Evolutionary conservation across 2,329 filamentous ascomycete species (phyloP).

Genomic region (Trichoderma sp.): DNA sequence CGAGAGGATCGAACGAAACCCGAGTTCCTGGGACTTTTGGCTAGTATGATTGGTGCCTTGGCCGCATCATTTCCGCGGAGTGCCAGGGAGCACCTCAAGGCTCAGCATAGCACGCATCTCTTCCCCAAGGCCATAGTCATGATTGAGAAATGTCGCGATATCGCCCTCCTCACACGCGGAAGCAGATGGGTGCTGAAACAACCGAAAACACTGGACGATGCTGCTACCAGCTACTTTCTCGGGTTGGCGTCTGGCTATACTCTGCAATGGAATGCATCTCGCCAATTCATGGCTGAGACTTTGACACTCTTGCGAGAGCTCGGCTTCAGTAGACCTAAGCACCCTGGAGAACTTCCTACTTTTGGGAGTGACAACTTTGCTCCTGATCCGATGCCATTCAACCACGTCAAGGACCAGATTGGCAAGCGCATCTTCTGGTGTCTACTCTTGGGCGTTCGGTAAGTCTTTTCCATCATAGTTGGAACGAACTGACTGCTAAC

Average conservation of each 20-base stretch:
- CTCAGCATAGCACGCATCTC: constrained; percentile 63
- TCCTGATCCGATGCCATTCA: constrained; percentile 55
- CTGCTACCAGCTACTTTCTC: constrained; percentile 77
- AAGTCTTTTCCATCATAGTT: constrained; percentile 32
- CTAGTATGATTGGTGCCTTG: constrained; percentile 74
- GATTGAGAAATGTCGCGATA: constrained; percentile 70
- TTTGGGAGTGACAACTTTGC: constrained; percentile 48
- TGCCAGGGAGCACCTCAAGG: constrained; percentile 69
- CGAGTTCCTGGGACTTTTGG: constrained; percentile 70
- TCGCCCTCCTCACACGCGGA: constrained; percentile 70
- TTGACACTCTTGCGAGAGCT: constrained; percentile 70
- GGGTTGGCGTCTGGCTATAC: constrained; percentile 69
- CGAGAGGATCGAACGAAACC: constrained; percentile 69
- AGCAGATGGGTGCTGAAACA: constrained; percentile 53
- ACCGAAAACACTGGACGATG: constrained; percentile 55
- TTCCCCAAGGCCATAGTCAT: constrained; percentile 72
- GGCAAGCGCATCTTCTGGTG: constrained; percentile 85
- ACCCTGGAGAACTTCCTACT: constrained; percentile 43
- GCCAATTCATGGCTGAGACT: constrained; percentile 73
- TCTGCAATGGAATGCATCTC: constrained; percentile 67
- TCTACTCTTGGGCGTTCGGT: constrained; percentile 73
- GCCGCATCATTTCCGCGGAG: constrained; percentile 77
- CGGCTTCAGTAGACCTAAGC: constrained; percentile 63
- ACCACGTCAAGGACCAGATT: constrained; percentile 73
- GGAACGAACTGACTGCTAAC: background rate